Percentiles rank a stretch among this genome's conserved stretches.
phyloP scores from a whole-genome alignment of 2,329 filamentous ascomycete genomes.

The Microcyclosporella mali region DNA sequence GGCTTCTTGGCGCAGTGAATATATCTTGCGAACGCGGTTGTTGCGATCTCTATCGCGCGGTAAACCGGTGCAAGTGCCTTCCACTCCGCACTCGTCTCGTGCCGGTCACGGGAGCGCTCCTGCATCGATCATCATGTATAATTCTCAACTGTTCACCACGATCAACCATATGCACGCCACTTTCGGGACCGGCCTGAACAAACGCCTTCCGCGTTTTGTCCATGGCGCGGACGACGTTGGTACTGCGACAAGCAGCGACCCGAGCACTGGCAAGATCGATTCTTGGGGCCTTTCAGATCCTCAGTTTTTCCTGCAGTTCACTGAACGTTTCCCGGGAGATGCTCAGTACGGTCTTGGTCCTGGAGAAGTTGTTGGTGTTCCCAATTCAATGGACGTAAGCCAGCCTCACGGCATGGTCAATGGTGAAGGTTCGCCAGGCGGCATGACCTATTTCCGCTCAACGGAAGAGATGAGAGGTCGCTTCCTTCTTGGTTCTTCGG shows the following conservation, averaged over 20 bases:
- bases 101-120: slow-evolving; percentile 56
- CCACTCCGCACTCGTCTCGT: slow-evolving; percentile 49
- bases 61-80: slow-evolving; percentile 59
- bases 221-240: slow-evolving; percentile 78
- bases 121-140: slow-evolving; percentile 75
- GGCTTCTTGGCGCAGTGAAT: slow-evolving; percentile 95
- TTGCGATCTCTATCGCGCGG: slow-evolving; percentile 75
- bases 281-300: slow-evolving; percentile 76
- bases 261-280: slow-evolving; percentile 66
- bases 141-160: slow-evolving; percentile 71
- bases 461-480: slow-evolving; percentile 68
- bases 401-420: slow-evolving; percentile 76
- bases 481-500: slow-evolving; percentile 60
- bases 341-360: slow-evolving; percentile 71
- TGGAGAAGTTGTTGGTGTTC: slow-evolving; percentile 66
- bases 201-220: slow-evolving; percentile 70
- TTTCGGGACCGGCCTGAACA: slow-evolving; percentile 61
- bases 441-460: slow-evolving; percentile 70
- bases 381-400: slow-evolving; percentile 87
- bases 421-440: slow-evolving; percentile 80
- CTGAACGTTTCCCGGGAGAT: slow-evolving; percentile 68
- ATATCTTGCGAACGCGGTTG: slow-evolving; percentile 78
- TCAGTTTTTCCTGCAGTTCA: slow-evolving; percentile 68
- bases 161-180: slow-evolving; percentile 74
- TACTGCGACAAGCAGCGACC: slow-evolving; percentile 74